Evolutionary conservation across 331 rosid species (phyloP).

Genomic region (Erythrophleum ivorense): DNA sequence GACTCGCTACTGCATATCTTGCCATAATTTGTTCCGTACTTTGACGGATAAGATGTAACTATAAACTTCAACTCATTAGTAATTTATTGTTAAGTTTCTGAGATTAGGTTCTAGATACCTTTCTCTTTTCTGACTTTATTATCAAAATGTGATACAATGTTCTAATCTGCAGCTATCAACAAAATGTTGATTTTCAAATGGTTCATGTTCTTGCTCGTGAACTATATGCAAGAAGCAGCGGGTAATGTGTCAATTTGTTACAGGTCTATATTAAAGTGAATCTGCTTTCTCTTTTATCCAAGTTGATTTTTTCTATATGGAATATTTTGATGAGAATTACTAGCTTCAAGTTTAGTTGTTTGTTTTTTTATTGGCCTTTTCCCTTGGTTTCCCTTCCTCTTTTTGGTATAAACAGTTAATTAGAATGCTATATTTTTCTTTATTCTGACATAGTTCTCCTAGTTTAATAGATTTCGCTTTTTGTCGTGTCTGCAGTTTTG

Average conservation of each 20-base stretch:
- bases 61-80: neutral
- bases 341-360: neutral
- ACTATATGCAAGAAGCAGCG: slow-evolving; percentile 34
- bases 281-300: neutral
- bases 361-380: too few species aligned
- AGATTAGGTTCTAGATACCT: neutral
- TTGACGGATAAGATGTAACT: slow-evolving; percentile 28
- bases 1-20: slow-evolving; percentile 22
- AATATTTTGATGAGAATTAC: neutral
- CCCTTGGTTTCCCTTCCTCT: too few species aligned
- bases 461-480: neutral
- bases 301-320: too few species aligned
- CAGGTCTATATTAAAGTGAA: neutral
- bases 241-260: slow-evolving; percentile 9
- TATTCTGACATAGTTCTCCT: neutral
- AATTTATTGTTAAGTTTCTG: neutral
- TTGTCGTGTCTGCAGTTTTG: neutral
- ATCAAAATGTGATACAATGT: neutral
- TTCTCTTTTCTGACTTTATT: neutral
- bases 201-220: slow-evolving; percentile 29
- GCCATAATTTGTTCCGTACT: slow-evolving; percentile 22
- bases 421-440: neutral
- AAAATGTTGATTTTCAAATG: slow-evolving; percentile 33
- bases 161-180: slow-evolving; percentile 30
- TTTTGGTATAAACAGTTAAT: too few species aligned